These are phyloP conservation scores for Saturnispora bothae DNA, from an alignment of 805 yeast genomes.

Conservation along the genomic window DNA sequence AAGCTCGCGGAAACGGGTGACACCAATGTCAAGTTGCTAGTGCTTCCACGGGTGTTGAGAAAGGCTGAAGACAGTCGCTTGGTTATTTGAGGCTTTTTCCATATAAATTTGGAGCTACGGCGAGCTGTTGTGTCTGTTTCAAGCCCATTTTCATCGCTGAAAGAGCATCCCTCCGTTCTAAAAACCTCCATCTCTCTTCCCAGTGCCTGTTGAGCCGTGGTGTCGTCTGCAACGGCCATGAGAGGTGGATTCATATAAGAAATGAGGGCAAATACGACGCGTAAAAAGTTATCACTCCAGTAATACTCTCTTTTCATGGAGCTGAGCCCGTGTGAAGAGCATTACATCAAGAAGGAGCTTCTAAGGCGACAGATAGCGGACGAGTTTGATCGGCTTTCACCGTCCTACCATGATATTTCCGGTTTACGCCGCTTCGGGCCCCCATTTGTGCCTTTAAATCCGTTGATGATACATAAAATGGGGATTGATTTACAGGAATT, in stretches of 20 bases:
- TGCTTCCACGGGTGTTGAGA: not conserved
- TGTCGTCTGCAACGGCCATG: not conserved
- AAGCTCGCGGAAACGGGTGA: not conserved
- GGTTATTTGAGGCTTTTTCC: conserved; percentile 1
- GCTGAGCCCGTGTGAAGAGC: conserved; percentile 63
- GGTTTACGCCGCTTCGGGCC: conserved; percentile 64
- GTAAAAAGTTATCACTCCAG: not conserved
- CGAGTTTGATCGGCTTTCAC: conserved; percentile 48
- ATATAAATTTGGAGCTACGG: not conserved
- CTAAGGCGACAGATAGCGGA: conserved; percentile 47
- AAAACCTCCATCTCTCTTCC: not conserved
- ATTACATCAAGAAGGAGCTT: conserved; percentile 76
- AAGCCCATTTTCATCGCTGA: not conserved
- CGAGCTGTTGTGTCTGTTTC: not conserved
- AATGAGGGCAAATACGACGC: not conserved
- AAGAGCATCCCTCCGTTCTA: not conserved
- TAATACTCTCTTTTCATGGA: not conserved
- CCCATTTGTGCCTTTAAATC: conserved; percentile 53
- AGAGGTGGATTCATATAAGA: not conserved
- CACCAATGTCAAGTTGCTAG: not conserved
- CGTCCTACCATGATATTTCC: conserved; percentile 39
- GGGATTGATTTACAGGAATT: conserved; percentile 12
- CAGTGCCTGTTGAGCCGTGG: not conserved
- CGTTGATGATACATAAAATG: conserved; percentile 23
- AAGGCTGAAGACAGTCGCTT: conserved; percentile 4